phyloP scores from a whole-genome alignment of 2,329 filamentous ascomycete species.

The Endoconidiophora polonica region DNA sequence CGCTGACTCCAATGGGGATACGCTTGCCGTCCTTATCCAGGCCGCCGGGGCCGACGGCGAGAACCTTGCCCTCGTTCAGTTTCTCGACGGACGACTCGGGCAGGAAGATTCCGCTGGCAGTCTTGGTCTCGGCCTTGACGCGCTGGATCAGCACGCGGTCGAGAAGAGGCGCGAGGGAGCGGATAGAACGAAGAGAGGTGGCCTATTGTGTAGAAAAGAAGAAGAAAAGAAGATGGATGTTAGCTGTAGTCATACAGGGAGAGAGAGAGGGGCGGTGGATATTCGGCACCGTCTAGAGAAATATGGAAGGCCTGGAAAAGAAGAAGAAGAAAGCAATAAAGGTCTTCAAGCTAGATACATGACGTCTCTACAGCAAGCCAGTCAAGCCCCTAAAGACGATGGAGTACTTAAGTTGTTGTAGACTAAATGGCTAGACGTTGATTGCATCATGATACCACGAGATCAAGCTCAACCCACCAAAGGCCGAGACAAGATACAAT shows the following conservation, averaged over 20 bases:
- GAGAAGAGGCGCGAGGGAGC: slow-evolving; percentile 83
- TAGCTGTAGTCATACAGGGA: neutral
- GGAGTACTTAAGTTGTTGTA: no score
- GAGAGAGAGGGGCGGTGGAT: neutral
- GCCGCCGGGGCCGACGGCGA: slow-evolving; percentile 82
- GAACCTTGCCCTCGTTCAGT: slow-evolving; percentile 90
- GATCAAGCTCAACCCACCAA: no score
- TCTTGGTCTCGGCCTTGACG: slow-evolving; percentile 93
- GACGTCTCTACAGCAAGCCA: no score
- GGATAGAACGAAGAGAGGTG: slow-evolving; percentile 82
- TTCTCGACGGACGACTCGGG: slow-evolving; percentile 96
- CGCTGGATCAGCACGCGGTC: slow-evolving; percentile 98
- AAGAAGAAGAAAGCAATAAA: neutral
- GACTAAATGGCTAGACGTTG: no score
- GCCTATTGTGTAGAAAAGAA: slow-evolving; percentile 24
- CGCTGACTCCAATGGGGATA: slow-evolving; percentile 62
- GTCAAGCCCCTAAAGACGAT: no score
- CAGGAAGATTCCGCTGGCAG: slow-evolving; percentile 90
- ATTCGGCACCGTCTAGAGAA: neutral
- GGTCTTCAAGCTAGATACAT: no score
- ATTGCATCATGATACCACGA: no score
- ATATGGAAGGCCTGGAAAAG: neutral
- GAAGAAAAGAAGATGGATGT: neutral
- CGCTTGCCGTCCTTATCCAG: slow-evolving; percentile 81
- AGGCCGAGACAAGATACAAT: no score